Evolutionary conservation across 2,329 filamentous ascomycete species (phyloP).

Genomic region (Diaporthe batatas): DNA sequence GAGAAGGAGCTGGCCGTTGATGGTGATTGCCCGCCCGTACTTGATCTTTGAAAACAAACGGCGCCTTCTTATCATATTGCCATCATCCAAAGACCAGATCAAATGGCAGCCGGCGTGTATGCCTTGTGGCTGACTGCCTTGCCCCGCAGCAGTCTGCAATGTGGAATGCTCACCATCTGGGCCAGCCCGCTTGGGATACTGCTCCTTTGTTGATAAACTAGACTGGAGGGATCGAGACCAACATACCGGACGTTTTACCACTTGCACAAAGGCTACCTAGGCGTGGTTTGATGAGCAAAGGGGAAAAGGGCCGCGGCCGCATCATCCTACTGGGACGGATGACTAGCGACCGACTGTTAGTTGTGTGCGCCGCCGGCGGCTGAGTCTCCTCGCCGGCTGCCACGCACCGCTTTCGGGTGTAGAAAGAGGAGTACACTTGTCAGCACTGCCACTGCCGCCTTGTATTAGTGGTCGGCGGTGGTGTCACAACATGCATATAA

Average conservation of each 20-base stretch:
- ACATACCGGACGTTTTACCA: constrained; percentile 22
- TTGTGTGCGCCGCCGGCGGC: not conserved
- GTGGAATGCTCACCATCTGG: not conserved
- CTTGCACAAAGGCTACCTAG: not conserved
- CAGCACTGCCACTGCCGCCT: constrained; percentile 18
- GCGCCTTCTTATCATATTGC: constrained; percentile 26
- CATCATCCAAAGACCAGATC: not conserved
- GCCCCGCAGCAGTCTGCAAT: not conserved
- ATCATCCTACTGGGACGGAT: not conserved
- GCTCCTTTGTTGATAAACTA: constrained; percentile 18
- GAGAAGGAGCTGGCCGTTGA: not conserved
- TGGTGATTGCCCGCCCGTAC: constrained; percentile 12
- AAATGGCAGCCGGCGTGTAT: not conserved
- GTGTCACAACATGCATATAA: constrained; percentile 19
- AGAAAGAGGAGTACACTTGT: not conserved
- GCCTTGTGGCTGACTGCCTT: not conserved
- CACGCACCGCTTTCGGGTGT: too few relatives aligned
- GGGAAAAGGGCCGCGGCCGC: constrained; percentile 9
- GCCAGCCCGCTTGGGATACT: not conserved
- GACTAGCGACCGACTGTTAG: not conserved
- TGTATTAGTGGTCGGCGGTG: not conserved
- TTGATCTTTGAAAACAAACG: not conserved
- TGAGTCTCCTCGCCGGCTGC: constrained; percentile 6
- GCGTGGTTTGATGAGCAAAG: not conserved
- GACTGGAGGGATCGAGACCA: constrained; percentile 3